phyloP scores from a whole-genome alignment of 2,329 filamentous ascomycete species.

The Fusarium concolor region DNA sequence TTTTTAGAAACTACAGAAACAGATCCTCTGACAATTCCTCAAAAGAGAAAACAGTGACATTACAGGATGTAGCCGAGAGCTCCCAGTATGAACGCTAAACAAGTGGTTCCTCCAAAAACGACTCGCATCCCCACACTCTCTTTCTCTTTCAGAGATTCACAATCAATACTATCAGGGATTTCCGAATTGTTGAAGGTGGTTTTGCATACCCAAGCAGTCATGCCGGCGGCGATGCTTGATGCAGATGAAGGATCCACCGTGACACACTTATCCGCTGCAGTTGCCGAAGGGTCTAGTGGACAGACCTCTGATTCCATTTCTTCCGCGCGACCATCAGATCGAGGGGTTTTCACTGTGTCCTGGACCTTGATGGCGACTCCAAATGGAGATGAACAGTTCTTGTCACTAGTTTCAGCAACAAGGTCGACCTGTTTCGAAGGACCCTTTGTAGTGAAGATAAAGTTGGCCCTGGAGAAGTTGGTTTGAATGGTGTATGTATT shows the following conservation, averaged over 20 bases:
- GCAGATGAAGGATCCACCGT: not conserved
- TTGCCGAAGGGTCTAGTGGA: not conserved
- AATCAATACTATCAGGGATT: not conserved
- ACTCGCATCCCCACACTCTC: not conserved
- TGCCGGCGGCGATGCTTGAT: not conserved
- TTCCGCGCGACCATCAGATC: not conserved
- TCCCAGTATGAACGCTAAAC: not conserved
- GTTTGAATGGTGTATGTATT: not conserved
- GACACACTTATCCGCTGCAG: not conserved
- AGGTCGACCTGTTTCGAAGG: constrained; percentile 2
- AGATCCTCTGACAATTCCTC: too few relatives aligned
- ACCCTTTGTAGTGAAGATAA: constrained; percentile 11
- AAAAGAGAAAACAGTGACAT: not conserved
- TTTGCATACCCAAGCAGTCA: not conserved
- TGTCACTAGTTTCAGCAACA: not conserved
- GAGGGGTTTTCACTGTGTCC: not conserved
- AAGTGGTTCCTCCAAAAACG: not conserved
- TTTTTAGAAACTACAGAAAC: too few relatives aligned
- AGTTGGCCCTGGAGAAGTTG: not conserved
- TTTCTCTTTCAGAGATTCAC: not conserved
- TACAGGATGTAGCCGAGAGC: not conserved
- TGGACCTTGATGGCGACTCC: not conserved
- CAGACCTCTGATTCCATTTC: not conserved
- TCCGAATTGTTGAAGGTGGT: too few relatives aligned
- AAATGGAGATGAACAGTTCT: not conserved